These are phyloP conservation scores for Paraphoma sp. DNA, from an alignment of 2,329 filamentous ascomycete genomes.

Conservation along the genomic window DNA sequence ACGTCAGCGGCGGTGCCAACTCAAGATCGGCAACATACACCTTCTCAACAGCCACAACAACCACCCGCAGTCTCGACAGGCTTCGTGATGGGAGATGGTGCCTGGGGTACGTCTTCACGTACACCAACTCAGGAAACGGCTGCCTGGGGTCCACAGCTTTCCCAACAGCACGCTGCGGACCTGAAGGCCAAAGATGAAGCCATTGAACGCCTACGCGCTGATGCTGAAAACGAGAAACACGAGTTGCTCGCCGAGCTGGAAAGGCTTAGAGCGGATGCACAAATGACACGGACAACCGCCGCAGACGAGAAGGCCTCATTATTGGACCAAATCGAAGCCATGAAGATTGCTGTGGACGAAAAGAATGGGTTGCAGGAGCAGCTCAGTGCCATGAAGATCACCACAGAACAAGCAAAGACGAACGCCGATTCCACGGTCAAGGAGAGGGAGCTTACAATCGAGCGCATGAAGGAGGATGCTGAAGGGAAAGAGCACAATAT, in stretches of 20 bases:
- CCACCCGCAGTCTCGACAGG: conserved; percentile 12
- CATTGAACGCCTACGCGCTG: conserved; percentile 27
- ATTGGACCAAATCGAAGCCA: conserved; percentile 26
- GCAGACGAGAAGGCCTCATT: conserved; percentile 21
- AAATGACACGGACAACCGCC: conserved; percentile 24
- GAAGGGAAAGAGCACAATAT: conserved; percentile 45
- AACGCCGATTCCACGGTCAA: conserved; percentile 28
- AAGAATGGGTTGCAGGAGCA: conserved; percentile 23
- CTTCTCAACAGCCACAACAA: conserved; percentile 16
- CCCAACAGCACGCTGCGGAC: conserved; percentile 23
- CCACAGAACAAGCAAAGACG: conserved; percentile 28
- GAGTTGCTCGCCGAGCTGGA: conserved; percentile 14
- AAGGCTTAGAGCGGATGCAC: conserved; percentile 24
- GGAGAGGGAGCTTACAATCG: conserved; percentile 38
- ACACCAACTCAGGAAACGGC: conserved; percentile 17
- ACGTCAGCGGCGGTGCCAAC: conserved; percentile 5
- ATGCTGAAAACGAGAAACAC: conserved; percentile 26
- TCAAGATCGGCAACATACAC: conserved; percentile 15
- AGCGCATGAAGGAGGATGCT: conserved; percentile 40
- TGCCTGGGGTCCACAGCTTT: conserved; percentile 6
- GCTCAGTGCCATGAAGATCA: conserved; percentile 23
- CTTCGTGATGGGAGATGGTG: conserved; percentile 18
- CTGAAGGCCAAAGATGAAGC: conserved; percentile 40
- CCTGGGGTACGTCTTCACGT: conserved; percentile 14
- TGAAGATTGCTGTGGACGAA: conserved; percentile 22